Percentiles rank a stretch among this genome's conserved stretches.
phyloP scores from a whole-genome alignment of 106 monocot species.

The Xerophyta viscosa region DNA sequence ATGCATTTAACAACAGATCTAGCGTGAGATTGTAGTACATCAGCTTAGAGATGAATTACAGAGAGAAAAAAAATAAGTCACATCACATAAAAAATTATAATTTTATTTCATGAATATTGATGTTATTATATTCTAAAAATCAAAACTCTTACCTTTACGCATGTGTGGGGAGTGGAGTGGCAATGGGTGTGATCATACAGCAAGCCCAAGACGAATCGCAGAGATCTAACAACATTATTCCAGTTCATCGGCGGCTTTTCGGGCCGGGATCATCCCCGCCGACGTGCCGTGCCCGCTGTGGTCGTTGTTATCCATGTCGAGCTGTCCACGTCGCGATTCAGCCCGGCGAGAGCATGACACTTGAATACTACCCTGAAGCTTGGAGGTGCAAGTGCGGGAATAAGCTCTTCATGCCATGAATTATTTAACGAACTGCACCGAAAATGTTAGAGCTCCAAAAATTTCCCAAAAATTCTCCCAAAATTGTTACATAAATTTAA shows the following conservation, averaged over 20 bases:
- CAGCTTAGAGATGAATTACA: too few species aligned
- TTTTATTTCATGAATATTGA: too few species aligned
- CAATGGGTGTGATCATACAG: background rate
- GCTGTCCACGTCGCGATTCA: slow-evolving; percentile 62
- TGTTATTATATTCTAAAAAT: too few species aligned
- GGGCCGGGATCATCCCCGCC: slow-evolving; percentile 69
- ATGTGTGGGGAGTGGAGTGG: background rate
- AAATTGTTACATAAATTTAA: too few species aligned
- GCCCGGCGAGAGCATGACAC: slow-evolving; percentile 25
- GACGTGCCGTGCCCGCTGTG: slow-evolving; percentile 44
- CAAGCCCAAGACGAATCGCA: slow-evolving; percentile 4
- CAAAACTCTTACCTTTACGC: too few species aligned
- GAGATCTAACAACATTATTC: background rate
- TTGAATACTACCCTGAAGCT: slow-evolving; percentile 74
- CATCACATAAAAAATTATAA: too few species aligned
- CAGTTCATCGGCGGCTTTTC: slow-evolving; percentile 14
- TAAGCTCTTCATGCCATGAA: slow-evolving; percentile 60
- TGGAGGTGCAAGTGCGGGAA: slow-evolving; percentile 71
- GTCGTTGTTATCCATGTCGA: slow-evolving; percentile 38
- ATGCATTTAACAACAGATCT: too few species aligned
- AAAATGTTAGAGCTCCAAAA: too few species aligned
- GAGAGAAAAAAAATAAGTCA: too few species aligned
- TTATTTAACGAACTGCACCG: too few species aligned
- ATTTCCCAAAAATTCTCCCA: too few species aligned
- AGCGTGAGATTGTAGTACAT: too few species aligned